Evolutionary conservation across 169 alveolate species (phyloP).

Genomic region (Besnoitia besnoiti): DNA sequence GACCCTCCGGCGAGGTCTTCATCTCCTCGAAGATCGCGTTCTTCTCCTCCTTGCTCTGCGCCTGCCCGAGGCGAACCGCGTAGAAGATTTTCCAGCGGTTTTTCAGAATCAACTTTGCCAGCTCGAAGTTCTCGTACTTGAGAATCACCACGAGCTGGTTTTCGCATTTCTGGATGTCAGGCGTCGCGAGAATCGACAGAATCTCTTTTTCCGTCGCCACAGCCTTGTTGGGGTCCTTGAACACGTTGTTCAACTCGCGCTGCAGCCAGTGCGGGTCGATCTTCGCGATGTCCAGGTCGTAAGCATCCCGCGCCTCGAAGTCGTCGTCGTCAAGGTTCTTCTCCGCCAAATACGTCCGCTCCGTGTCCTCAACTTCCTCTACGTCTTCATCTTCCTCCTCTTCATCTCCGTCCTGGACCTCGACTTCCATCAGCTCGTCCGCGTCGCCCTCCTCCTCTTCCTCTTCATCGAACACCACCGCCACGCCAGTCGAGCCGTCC

Average conservation of each 20-base stretch:
- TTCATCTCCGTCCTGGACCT: slow-evolving; percentile 44
- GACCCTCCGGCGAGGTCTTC: slow-evolving; percentile 85
- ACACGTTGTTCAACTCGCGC: slow-evolving; percentile 88
- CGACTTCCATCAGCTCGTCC: slow-evolving; percentile 68
- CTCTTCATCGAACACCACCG: slow-evolving; percentile 74
- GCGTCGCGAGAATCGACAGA: slow-evolving; percentile 73
- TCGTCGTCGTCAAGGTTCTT: slow-evolving; percentile 61
- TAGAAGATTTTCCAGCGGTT: slow-evolving; percentile 90
- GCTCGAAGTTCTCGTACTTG: slow-evolving; percentile 92
- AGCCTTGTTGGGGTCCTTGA: slow-evolving; percentile 83
- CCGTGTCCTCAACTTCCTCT: slow-evolving; percentile 72
- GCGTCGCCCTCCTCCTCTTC: slow-evolving; percentile 75
- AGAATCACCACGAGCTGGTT: slow-evolving; percentile 87
- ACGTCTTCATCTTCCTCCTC: slow-evolving; percentile 74
- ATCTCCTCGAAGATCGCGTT: slow-evolving; percentile 76
- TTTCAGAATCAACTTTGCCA: slow-evolving; percentile 86
- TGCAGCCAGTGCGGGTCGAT: slow-evolving; percentile 97
- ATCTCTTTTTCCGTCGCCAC: slow-evolving; percentile 91
- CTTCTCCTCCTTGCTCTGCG: slow-evolving; percentile 92
- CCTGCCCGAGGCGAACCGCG: slow-evolving; percentile 93
- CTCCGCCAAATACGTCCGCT: slow-evolving; percentile 59
- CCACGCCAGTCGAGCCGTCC: slow-evolving; percentile 74
- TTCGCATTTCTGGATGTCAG: slow-evolving; percentile 95
- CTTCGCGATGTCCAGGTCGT: slow-evolving; percentile 81
- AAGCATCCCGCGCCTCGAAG: slow-evolving; percentile 80